Evolutionary conservation across 2,329 filamentous ascomycete species (phyloP).

Genomic region (Penicillium oxalicum): DNA sequence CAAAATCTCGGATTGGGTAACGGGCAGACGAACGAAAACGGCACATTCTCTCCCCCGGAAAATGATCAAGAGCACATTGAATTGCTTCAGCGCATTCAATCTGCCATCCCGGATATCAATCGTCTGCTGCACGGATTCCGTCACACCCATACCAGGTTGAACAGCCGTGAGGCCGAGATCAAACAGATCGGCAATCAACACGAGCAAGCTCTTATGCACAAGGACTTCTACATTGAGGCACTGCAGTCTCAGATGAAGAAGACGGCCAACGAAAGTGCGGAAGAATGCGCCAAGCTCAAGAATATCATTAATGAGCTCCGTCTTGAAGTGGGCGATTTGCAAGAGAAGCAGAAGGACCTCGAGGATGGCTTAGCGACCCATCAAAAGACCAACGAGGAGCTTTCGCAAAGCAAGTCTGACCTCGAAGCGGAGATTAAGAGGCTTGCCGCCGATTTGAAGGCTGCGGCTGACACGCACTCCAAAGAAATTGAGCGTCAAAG

Average conservation of each 20-base stretch:
- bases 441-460: constrained; percentile 35
- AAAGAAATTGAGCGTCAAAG: constrained; percentile 31
- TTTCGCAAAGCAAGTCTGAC: constrained; percentile 41
- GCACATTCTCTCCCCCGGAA: constrained; percentile 26
- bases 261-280: constrained; percentile 45
- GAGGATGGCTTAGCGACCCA: constrained; percentile 42
- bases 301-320: constrained; percentile 45
- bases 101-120: constrained; percentile 44
- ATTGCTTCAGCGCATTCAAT: constrained; percentile 41
- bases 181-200: constrained; percentile 46
- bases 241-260: constrained; percentile 47
- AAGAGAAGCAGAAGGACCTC: constrained; percentile 49
- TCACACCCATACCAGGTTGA: constrained; percentile 47
- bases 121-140: constrained; percentile 44
- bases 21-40: constrained; percentile 25
- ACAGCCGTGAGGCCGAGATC: constrained; percentile 45
- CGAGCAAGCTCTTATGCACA: constrained; percentile 46
- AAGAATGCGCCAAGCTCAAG: constrained; percentile 41
- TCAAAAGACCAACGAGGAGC: constrained; percentile 41
- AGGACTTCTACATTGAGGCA: constrained; percentile 49
- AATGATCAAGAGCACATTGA: constrained; percentile 33
- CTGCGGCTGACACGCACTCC: constrained; percentile 42
- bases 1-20: constrained; percentile 23
- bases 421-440: constrained; percentile 38
- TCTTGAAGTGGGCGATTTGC: constrained; percentile 45